Base-by-base conservation (phyloP, 768 basidiomycete species). In the Macrolepiota fuliginosa region DNA sequence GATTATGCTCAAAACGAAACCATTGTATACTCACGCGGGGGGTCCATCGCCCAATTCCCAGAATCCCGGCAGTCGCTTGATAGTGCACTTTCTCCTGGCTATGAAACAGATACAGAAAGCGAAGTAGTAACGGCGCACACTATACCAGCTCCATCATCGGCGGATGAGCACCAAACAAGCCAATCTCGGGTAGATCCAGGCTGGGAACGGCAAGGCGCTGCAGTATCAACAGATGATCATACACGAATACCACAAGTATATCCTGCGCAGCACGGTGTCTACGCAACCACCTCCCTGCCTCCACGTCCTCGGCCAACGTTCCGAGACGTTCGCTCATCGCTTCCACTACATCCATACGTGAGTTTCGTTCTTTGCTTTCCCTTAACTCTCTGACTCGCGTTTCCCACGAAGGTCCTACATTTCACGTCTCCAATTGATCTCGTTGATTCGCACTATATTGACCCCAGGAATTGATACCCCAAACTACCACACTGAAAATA, bases 361-460 rank as follows among this genome's bases (percentile, higher is more conserved):
- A 69, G 76, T 67, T 29, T 4, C 45, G 9, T 22, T 19, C n/a
- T 40, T 27, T 46, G 19, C 2, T 27, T 19, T 36, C 39, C n/a
- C 52, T 54, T 17, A 54, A 52, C 24, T 62, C 40, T 29, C 52
- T 62, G 12, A 53, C 53, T 35, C 65, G 24, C 50, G 25, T 47
- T 36, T 15, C 29, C 4, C 2, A 24, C 51, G 36, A 58, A 81
- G 80, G 71, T 80, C 22, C 66, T 79, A 55, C 73, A 75, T 58
- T 81, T 77, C 62, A 80, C 76, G 32, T 80, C 79, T 24, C 79
- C 79, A 12, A 77, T 81, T 63, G 80, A 78, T 66, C 58, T 78
- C 25, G 49, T 72, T 37, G 76, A 75, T 49, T 49, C 53, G n/a
- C 32, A 55, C 46, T 37, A 56, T 42, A 29, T 46, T 36, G 45